Conservation (phyloP, 352 stramenopile species). For the Phytophthora vignae region DNA sequence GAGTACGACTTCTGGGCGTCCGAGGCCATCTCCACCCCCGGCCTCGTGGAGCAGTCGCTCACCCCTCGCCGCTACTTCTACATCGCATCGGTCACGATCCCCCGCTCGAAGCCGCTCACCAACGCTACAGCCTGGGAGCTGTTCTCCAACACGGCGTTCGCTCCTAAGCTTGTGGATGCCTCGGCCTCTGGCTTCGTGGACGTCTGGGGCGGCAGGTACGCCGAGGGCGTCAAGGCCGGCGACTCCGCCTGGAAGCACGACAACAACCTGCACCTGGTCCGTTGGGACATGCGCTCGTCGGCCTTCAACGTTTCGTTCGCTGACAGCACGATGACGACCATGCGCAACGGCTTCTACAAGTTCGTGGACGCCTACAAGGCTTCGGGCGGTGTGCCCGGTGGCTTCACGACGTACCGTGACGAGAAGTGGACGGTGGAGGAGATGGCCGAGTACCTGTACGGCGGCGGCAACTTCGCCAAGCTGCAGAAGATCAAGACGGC, state of each 20-base stretch:
- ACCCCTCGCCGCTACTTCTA: not conserved
- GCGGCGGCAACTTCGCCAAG: too few species aligned
- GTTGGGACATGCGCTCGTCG: not conserved
- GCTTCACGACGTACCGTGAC: too few species aligned
- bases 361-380: too few species aligned
- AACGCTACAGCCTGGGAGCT: not conserved
- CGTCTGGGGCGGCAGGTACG: not conserved
- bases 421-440: too few species aligned
- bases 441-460: too few species aligned
- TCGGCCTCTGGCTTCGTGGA: not conserved
- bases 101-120: not conserved
- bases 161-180: not conserved
- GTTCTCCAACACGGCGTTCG: not conserved
- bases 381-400: too few species aligned
- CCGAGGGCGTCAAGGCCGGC: not conserved
- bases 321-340: not conserved
- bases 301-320: not conserved
- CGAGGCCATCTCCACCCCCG: not conserved
- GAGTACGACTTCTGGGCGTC: not conserved
- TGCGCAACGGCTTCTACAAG: not conserved
- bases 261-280: not conserved
- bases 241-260: not conserved
- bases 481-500: too few species aligned
- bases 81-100: not conserved
- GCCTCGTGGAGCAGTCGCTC: not conserved